phyloP scores from a whole-genome alignment of 352 stramenopile species.

The Pythium myriotylum region DNA sequence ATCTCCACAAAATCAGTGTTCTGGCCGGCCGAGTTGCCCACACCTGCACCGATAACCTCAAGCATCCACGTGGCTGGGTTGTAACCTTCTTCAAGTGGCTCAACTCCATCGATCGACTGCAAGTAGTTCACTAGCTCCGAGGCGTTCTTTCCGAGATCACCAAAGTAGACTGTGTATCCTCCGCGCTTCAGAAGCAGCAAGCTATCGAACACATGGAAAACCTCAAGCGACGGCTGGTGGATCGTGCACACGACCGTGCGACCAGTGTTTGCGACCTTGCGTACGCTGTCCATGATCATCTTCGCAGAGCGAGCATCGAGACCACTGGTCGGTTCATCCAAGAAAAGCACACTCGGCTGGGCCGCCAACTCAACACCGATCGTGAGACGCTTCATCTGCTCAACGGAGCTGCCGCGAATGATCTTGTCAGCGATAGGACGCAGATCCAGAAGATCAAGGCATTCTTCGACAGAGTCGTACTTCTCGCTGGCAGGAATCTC shows the following conservation, averaged over 20 bases:
- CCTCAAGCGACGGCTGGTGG: neutral
- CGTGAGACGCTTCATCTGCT: constrained; percentile 54
- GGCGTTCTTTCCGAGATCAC: constrained; percentile 25
- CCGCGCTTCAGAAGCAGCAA: constrained; percentile 24
- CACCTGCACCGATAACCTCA: constrained; percentile 22
- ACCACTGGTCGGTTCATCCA: constrained; percentile 74
- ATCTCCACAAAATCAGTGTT: constrained; percentile 6
- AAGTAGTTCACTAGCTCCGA: constrained; percentile 46
- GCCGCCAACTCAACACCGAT: constrained; percentile 71
- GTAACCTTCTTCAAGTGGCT: constrained; percentile 31
- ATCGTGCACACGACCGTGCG: constrained; percentile 28
- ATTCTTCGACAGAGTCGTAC: constrained; percentile 40
- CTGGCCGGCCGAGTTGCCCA: constrained; percentile 14
- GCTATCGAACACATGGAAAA: constrained; percentile 19
- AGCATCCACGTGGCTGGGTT: constrained; percentile 49
- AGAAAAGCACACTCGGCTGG: constrained; percentile 75
- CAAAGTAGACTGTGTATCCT: constrained; percentile 25
- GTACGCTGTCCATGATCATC: constrained; percentile 48
- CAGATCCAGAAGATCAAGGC: constrained; percentile 35
- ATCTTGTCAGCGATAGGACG: constrained; percentile 35
- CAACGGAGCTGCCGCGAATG: constrained; percentile 28
- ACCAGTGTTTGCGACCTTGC: constrained; percentile 60
- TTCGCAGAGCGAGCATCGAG: constrained; percentile 71
- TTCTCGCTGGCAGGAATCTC: constrained; percentile 32
- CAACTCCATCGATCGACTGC: constrained; percentile 38